Percentiles rank a stretch among this genome's conserved stretches.
Conservation (phyloP, 805 yeast species). For the Limtongia smithiae region DNA sequence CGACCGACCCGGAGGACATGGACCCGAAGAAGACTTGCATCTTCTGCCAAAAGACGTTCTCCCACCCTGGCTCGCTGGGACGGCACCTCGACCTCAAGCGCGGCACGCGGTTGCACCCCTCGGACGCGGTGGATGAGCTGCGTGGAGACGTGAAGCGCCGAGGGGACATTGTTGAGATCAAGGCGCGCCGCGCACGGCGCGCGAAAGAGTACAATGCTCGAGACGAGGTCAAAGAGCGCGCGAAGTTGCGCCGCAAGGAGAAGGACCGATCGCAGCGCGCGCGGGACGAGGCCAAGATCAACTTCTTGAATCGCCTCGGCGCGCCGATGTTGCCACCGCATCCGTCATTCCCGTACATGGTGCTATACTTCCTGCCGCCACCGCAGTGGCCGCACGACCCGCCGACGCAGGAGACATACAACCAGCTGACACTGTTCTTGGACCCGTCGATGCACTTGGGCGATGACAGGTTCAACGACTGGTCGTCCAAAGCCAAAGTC, state of each 20-base stretch:
- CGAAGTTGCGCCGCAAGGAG: constrained; percentile 44
- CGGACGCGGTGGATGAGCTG: constrained; percentile 45
- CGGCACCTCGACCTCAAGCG: constrained; percentile 56
- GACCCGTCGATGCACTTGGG: constrained; percentile 27
- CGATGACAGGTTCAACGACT: constrained; percentile 32
- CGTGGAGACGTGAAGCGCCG: constrained; percentile 51
- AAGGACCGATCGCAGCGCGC: constrained; percentile 46
- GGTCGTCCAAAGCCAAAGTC: constrained; percentile 42
- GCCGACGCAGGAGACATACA: constrained; percentile 47
- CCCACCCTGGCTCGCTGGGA: constrained; percentile 58
- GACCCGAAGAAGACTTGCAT: constrained; percentile 43
- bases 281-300: constrained; percentile 38
- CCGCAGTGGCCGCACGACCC: constrained; percentile 52
- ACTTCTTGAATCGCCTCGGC: constrained; percentile 41
- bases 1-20: constrained; percentile 12
- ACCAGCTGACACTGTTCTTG: constrained; percentile 36
- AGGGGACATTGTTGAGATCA: constrained; percentile 46
- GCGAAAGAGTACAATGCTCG: constrained; percentile 48
- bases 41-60: constrained; percentile 52
- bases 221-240: constrained; percentile 48
- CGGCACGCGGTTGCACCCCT: constrained; percentile 53
- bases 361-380: constrained; percentile 41
- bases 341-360: constrained; percentile 51
- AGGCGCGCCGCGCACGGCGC: constrained; percentile 41
- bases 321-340: constrained; percentile 43